Conservation (phyloP, 2,329 filamentous ascomycete species). For the Monilinia aucupariae region DNA sequence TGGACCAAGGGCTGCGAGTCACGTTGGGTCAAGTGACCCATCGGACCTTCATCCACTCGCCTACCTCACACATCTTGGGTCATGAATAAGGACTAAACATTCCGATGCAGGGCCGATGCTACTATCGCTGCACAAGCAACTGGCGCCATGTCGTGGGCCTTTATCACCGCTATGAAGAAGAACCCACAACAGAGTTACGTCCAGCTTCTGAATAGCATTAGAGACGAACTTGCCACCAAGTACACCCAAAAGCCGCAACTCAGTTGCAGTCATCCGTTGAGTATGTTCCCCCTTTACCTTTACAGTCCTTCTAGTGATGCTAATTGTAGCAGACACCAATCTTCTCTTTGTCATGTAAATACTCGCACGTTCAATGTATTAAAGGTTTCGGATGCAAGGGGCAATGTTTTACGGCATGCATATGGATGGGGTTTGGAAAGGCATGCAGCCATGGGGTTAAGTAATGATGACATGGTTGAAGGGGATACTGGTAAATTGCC, state of each 20-base stretch:
- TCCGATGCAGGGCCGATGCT: slow-evolving; percentile 67
- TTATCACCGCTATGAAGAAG: slow-evolving; percentile 84
- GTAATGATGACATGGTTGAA: neutral
- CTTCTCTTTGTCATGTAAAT: slow-evolving; percentile 56
- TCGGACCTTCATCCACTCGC: neutral
- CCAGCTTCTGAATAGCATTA: slow-evolving; percentile 89
- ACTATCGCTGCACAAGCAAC: slow-evolving; percentile 80
- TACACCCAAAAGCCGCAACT: slow-evolving; percentile 95
- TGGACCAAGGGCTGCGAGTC: slow-evolving; percentile 33
- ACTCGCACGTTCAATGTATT: slow-evolving; percentile 13
- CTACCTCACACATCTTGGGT: neutral
- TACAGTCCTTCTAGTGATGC: slow-evolving; percentile 7
- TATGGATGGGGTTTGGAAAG: slow-evolving; percentile 3
- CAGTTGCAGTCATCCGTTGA: slow-evolving; percentile 90
- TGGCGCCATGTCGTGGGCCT: slow-evolving; percentile 97
- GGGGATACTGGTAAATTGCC: neutral
- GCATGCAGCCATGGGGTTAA: neutral
- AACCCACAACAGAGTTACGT: slow-evolving; percentile 96
- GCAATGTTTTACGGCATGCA: neutral
- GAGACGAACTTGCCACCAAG: slow-evolving; percentile 78
- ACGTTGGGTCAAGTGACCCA: slow-evolving; percentile 31
- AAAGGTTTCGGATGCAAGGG: slow-evolving; percentile 5
- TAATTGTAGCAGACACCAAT: slow-evolving; percentile 48
- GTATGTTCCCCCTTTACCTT: slow-evolving; percentile 44
- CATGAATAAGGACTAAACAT: slow-evolving; percentile 10